Conservation (phyloP, 805 yeast species). For the Zygotorulaspora chibaensis region DNA sequence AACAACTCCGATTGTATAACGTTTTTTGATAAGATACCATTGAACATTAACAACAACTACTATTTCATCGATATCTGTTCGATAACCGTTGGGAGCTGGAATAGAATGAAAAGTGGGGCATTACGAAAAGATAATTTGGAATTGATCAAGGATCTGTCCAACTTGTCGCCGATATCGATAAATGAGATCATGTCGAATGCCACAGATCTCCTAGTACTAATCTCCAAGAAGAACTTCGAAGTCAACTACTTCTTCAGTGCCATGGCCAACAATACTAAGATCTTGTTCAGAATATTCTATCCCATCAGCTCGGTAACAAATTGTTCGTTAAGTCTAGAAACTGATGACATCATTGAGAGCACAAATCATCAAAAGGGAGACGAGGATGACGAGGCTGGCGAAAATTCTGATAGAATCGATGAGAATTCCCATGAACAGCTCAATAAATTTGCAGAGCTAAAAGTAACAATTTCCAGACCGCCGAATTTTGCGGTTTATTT, state of each 20-base stretch:
- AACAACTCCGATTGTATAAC: slow-evolving; percentile 15
- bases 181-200: slow-evolving; percentile 57
- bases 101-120: slow-evolving; percentile 64
- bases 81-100: slow-evolving; percentile 77
- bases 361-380: slow-evolving; percentile 16
- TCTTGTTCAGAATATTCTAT: slow-evolving; percentile 67
- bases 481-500: slow-evolving; percentile 80
- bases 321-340: slow-evolving; percentile 52
- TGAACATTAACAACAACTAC: slow-evolving; percentile 60
- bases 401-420: slow-evolving; percentile 8
- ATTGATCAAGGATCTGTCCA: slow-evolving; percentile 45
- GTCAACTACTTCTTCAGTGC: slow-evolving; percentile 77
- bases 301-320: slow-evolving; percentile 58
- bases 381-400: slow-evolving; percentile 12
- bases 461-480: slow-evolving; percentile 49
- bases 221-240: slow-evolving; percentile 66
- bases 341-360: slow-evolving; percentile 28
- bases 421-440: slow-evolving; percentile 18
- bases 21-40: slow-evolving; percentile 43
- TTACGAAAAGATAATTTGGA: slow-evolving; percentile 36
- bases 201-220: slow-evolving; percentile 66
- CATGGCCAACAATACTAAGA: slow-evolving; percentile 59
- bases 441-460: slow-evolving; percentile 41
- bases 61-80: slow-evolving; percentile 64
- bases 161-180: slow-evolving; percentile 63